Evolutionary conservation across 768 basidiomycete genomes (phyloP), one percentile per base, ranked within the genome.

Genomic region (Amanita inopinata): DNA sequence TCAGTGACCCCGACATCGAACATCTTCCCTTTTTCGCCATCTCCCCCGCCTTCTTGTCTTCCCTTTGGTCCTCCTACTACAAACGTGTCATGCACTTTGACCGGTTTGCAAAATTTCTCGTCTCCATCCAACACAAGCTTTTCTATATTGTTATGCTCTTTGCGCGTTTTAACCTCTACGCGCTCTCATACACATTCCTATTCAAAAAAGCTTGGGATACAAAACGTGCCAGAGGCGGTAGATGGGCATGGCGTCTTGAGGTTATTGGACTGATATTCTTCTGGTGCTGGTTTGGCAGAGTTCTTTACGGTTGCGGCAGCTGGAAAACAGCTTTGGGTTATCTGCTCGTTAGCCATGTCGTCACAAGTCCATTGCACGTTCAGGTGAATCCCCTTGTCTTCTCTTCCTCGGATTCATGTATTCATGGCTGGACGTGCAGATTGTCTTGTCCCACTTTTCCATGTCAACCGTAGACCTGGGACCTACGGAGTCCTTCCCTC

Each of bases 371-470:
- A 4, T 70, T 99, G 17, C 96, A 99, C 56, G 76, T 98, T 23
- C 96, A 97, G 77, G 94, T 86, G 53, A 45, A 70, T 63, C 33
- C 40, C 15, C 12, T 24, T n/a, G n/a, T n/a, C 19, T 33, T n/a
- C 23, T 24, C 42, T 40, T 36, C 18, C 19, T 27, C 24, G 17
- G 15, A 23, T 36, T 33, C 24, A 35, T 36, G 40, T 36, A 25
- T 33, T 43, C 12, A 31, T 31, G 17, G 34, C 33, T n/a, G n/a
- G 8, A 12, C 11, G 33, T 19, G n/a, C 51, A 84, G 83, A 98
- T 99, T 53, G 93, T 97, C 1, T 77, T 98, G 19, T 99, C 96
- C 5, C 96, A 99, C 66, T 99, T 93, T 59, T 83, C 89, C 37
- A 90, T 92, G 69, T 91, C 94, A 9, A 93, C 92, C 2, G 83